Evolutionary conservation across 768 basidiomycete genomes (phyloP).

Genomic region (Suillus tomentosus): DNA sequence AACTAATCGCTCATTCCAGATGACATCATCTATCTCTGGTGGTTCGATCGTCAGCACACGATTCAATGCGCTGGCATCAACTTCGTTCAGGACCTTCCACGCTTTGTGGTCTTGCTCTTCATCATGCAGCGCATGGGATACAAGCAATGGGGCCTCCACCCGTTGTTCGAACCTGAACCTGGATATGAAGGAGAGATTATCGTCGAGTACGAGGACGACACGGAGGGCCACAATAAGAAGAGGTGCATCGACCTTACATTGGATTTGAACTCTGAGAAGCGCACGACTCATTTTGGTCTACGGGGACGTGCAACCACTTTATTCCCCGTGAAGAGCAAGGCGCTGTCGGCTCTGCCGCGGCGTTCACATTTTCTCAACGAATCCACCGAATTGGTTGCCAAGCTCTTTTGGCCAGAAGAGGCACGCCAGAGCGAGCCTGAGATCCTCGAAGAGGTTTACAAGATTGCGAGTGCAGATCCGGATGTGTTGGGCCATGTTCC

Average conservation of each 20-base stretch:
- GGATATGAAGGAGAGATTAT: not conserved
- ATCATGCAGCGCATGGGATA: constrained; percentile 6
- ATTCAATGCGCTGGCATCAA: constrained; percentile 10
- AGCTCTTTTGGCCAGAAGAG: not conserved
- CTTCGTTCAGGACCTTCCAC: constrained; percentile 10
- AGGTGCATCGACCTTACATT: not conserved
- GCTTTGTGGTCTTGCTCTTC: constrained; percentile 8
- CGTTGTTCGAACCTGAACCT: not conserved
- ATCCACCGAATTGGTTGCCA: too few relatives aligned
- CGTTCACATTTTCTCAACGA: not conserved
- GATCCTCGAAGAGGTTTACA: not conserved
- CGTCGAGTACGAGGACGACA: not conserved
- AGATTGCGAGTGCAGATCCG: not conserved
- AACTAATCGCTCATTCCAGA: not conserved
- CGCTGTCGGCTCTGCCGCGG: not conserved
- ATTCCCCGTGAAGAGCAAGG: not conserved
- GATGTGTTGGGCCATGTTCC: not conserved
- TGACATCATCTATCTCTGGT: constrained; percentile 4
- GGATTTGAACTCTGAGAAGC: not conserved
- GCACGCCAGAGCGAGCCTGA: not conserved
- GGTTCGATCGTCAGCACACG: constrained; percentile 4
- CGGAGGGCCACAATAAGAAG: not conserved
- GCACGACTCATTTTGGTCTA: constrained; percentile 5
- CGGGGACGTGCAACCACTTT: constrained; percentile 1
- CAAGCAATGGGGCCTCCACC: constrained; percentile 6